Base-by-base conservation (phyloP, 164 flowering plant species). In the Protea cynaroides region DNA sequence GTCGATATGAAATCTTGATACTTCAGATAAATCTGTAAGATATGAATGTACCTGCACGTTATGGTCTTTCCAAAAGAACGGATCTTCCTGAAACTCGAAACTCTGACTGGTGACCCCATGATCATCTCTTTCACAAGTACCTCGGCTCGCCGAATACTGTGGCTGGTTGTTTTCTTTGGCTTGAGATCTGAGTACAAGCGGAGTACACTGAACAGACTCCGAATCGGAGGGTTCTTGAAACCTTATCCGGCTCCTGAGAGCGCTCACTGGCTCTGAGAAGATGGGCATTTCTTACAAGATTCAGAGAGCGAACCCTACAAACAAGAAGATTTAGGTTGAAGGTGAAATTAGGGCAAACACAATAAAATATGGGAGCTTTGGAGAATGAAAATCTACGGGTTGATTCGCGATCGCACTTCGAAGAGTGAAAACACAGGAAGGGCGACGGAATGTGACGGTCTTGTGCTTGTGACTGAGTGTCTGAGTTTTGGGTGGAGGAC, bases 61-160 rank as follows among this genome's bases (percentile, higher is more conserved):
- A 63, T 85, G 94, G 52, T 93, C 97, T 49, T 87, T 87, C 96
- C 96, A 89, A 63, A 90, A 93, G 3, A 85, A 76, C 0, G 96
- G 92, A 71, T 88, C 98, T 51, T 87, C 96, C n/a, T 50, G 40
- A 70, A 93, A 70, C 50, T 93, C 97, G 59, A 90, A 93, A 71
- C 84, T 79, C 71, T 78, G 89, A 62, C 17, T 64, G 50, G 38
- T 23, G 8, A 13, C 71, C 1, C 7, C 73, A 23, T 21, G 51
- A 22, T 69, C 77, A 0, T 75, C 83, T 47, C 47, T 56, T 22
- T 80, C 81, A n/a, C 67, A 63, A 18, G 58, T 56, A 29, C 64
- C 78, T 29, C 74, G 76, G 21, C 75, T 19, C 3, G 22, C 19
- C 21, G 65, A 22, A 36, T 78, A 64, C 2, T 57, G 34, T 29